Evolutionary conservation across 1,139 yeast genomes (phyloP).

Genomic region (Lodderomyces parapsilosis): DNA sequence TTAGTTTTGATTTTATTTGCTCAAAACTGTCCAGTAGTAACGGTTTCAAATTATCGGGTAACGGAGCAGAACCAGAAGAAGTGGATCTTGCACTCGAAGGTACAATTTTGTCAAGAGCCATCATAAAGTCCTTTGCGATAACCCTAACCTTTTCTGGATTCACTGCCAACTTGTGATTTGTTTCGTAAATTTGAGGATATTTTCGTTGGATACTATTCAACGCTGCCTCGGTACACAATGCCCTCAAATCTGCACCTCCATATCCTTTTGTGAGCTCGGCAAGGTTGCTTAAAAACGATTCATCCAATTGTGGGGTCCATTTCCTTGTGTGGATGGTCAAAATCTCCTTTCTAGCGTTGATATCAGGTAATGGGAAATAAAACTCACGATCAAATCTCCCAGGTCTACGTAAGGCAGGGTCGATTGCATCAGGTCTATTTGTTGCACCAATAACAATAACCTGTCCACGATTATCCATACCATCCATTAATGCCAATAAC

Average conservation of each 20-base stretch:
- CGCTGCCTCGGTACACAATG: conserved; percentile 95
- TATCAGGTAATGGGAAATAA: conserved; percentile 90
- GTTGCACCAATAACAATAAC: conserved; percentile 98
- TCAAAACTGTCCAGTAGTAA: conserved; percentile 52
- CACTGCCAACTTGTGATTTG: conserved; percentile 71
- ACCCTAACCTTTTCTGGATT: conserved; percentile 73
- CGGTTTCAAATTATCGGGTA: conserved; percentile 73
- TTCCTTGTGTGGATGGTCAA: conserved; percentile 80
- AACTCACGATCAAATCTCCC: conserved; percentile 98
- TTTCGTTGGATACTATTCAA: conserved; percentile 85
- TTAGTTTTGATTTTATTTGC: conserved; percentile 48
- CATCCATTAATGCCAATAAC: conserved; percentile 93
- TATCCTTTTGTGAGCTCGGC: conserved; percentile 90
- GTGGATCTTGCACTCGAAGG: conserved; percentile 93
- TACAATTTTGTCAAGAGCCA: conserved; percentile 80
- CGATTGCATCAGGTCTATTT: conserved; percentile 95
- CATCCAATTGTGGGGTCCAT: conserved; percentile 76
- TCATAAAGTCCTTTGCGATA: conserved; percentile 82
- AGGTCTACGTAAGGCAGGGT: conserved; percentile 95
- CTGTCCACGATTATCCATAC: conserved; percentile 97
- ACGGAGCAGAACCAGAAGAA: conserved; percentile 69
- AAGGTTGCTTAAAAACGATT: conserved; percentile 59
- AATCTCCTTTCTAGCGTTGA: conserved; percentile 74
- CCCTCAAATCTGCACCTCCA: conserved; percentile 97
- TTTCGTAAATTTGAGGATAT: conserved; percentile 88